phyloP scores from a whole-genome alignment of 108 stramenopile genomes.

The Aureococcus anophagefferens region DNA sequence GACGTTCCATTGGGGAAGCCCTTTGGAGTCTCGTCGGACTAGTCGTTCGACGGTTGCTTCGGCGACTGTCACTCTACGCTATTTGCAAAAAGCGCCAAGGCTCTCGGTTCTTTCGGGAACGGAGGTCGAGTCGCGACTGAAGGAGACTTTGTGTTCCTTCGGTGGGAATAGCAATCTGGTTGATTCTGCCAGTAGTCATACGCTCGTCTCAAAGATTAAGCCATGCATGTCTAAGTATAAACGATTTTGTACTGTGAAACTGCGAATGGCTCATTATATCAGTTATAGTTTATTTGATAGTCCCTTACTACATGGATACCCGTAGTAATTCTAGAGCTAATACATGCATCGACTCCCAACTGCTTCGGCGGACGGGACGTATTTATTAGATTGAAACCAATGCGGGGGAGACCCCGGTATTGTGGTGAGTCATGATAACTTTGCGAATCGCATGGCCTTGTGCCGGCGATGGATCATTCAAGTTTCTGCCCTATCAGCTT shows the following conservation, averaged over 20 bases:
- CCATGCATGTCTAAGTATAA: constrained; percentile 65
- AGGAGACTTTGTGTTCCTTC: neutral
- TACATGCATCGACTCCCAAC: constrained; percentile 82
- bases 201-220: constrained; percentile 65
- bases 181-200: constrained; percentile 71
- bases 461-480: constrained; percentile 78
- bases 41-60: no score
- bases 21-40: no score
- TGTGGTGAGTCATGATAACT: constrained; percentile 92
- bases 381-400: constrained; percentile 96
- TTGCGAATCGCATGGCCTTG: constrained; percentile 63
- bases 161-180: constrained; percentile 44
- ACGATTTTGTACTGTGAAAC: constrained; percentile 53
- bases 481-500: constrained; percentile 96
- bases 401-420: constrained; percentile 52
- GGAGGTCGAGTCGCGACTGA: no score
- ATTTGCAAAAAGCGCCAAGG: no score
- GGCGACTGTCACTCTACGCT: no score
- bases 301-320: constrained; percentile 96
- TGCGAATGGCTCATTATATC: constrained; percentile 97
- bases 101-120: no score
- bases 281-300: constrained; percentile 98
- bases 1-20: no score
- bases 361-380: constrained; percentile 58
- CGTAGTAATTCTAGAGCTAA: constrained; percentile 97